phyloP scores from a whole-genome alignment of 2,329 filamentous ascomycete genomes.

The Trichophyton mentagrophytes region DNA sequence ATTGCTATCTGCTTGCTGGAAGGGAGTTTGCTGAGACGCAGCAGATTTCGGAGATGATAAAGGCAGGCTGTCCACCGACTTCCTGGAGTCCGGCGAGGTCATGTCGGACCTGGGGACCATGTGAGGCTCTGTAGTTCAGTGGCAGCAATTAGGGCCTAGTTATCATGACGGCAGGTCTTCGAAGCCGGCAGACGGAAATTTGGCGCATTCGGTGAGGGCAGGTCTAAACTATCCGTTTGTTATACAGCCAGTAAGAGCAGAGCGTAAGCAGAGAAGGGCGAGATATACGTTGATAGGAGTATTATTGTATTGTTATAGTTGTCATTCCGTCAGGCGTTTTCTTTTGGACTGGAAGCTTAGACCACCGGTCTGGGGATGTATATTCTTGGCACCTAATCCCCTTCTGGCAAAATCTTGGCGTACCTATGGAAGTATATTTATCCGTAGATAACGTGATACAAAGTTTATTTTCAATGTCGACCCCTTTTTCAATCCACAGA shows the following conservation, averaged over 20 bases:
- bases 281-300: not conserved
- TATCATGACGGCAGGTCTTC: not conserved
- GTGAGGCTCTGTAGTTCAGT: not conserved
- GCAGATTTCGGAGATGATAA: conserved; percentile 41
- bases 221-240: too few species aligned
- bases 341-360: not conserved
- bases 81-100: conserved; percentile 49
- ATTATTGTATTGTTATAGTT: not conserved
- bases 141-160: not conserved
- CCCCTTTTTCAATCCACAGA: too few species aligned
- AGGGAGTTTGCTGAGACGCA: conserved; percentile 36
- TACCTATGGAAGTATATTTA: not conserved
- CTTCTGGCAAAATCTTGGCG: not conserved
- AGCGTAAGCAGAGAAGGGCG: too few species aligned
- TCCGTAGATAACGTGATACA: too few species aligned
- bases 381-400: not conserved
- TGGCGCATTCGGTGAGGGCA: not conserved
- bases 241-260: too few species aligned
- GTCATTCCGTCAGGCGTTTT: not conserved
- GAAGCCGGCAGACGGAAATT: not conserved
- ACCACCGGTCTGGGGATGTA: not conserved
- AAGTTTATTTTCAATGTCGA: too few species aligned
- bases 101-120: conserved; percentile 34
- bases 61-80: conserved; percentile 53
- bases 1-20: conserved; percentile 26